phyloP scores from a whole-genome alignment of 805 yeast species.

The Nakazawaea ambrosiae region DNA sequence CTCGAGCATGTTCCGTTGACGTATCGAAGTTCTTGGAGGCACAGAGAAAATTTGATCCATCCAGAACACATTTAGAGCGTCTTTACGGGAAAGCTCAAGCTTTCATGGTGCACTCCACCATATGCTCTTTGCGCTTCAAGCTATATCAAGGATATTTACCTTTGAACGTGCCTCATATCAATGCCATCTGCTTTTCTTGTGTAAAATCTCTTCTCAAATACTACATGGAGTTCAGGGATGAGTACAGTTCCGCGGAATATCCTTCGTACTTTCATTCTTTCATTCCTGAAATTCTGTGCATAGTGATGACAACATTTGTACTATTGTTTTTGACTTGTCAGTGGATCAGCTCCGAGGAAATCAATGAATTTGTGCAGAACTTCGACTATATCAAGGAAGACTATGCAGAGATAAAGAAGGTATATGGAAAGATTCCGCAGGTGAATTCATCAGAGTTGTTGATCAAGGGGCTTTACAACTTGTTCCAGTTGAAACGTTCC shows the following conservation, averaged over 20 bases:
- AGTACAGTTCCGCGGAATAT: not conserved
- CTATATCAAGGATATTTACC: constrained; percentile 4
- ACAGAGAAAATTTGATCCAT: not conserved
- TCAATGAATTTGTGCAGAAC: not conserved
- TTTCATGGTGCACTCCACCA: constrained; percentile 1
- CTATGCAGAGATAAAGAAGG: not conserved
- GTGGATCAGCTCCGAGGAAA: not conserved
- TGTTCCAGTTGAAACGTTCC: not conserved
- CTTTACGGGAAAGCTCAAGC: not conserved
- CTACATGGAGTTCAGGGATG: not conserved
- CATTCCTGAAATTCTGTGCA: not conserved
- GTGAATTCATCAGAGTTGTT: not conserved
- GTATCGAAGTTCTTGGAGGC: not conserved
- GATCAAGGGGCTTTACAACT: not conserved
- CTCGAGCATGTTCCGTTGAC: not conserved
- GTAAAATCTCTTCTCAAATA: not conserved
- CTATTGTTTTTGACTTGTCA: not conserved
- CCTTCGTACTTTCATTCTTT: not conserved
- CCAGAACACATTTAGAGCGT: not conserved
- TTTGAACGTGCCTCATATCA: not conserved
- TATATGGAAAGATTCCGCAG: not conserved
- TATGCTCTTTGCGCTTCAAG: constrained; percentile 1
- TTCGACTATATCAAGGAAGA: not conserved
- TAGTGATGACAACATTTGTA: constrained; percentile 1
- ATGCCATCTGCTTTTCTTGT: not conserved